Conservation (phyloP, 192 early-diverging fungal genomes). For the Coemansia asiatica region DNA sequence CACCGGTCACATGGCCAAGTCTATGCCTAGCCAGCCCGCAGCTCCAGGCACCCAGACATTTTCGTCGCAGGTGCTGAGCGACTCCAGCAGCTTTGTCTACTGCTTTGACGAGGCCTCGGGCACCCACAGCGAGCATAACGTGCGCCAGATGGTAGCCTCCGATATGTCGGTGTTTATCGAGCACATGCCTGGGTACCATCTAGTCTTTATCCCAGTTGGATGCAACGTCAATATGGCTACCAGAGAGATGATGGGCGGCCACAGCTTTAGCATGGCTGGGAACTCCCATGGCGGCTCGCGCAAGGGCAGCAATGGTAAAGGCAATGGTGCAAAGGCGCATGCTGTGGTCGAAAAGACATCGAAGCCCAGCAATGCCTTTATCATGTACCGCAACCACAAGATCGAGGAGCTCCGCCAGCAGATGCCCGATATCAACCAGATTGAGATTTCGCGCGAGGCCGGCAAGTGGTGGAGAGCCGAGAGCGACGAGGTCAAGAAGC, state of each 20-base stretch:
- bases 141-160: constrained; percentile 25
- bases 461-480: constrained; percentile 48
- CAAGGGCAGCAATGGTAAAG: not conserved
- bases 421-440: constrained; percentile 51
- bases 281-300: not conserved
- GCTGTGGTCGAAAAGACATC: constrained; percentile 6
- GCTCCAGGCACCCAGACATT: constrained; percentile 11
- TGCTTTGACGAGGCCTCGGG: constrained; percentile 21
- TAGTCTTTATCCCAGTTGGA: constrained; percentile 25
- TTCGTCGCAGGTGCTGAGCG: constrained; percentile 28
- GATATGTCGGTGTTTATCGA: constrained; percentile 33
- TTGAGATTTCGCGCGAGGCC: constrained; percentile 49
- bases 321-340: not conserved
- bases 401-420: constrained; percentile 37
- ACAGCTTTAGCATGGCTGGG: not conserved
- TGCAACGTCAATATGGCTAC: constrained; percentile 11
- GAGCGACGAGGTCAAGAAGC: constrained; percentile 50
- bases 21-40: not conserved
- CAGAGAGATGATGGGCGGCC: not conserved
- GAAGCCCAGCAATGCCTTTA: constrained; percentile 50
- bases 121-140: constrained; percentile 17
- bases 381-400: constrained; percentile 55
- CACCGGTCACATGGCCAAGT: constrained; percentile 7
- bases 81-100: constrained; percentile 29
- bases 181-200: constrained; percentile 32